Evolutionary conservation across 140 eudicot species (phyloP), one percentile per base, ranked within the genome.

Genomic region (Erigeron philadelphicus): DNA sequence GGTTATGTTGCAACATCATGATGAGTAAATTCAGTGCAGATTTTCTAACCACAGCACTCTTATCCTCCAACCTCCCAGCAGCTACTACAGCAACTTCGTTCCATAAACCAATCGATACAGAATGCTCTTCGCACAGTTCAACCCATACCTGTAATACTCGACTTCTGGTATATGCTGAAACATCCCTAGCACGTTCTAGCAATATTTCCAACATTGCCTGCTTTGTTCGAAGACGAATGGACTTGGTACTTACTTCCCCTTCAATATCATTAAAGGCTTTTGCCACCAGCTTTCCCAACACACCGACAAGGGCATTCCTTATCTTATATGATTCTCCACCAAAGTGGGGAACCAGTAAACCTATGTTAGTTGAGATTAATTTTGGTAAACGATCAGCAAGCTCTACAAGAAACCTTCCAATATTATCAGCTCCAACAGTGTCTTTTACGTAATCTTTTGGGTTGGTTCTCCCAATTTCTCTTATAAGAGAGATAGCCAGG

Each of bases 291-390:
- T 93, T 93, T n/a, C 98, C 98, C 76, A 93, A 76, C 71, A 89
- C 96, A 52, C 90, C 95, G 79, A 88, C 93, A 80, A 93, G 96
- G 9, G 98, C 89, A 72, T 93, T 93, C 64, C 98, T 78, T 69
- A 93, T 93, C 81, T 93, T 93, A 69, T 93, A 93, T 41, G 98
- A 93, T 66, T 93, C 98, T 47, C 96, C 96, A 61, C 98, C 98
- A 85, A 93, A 93, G 41, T 93, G 98, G 1, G 98, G 90, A 48
- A 93, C 84, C 61, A 93, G 75, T 76, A 93, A 80, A 43, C 98
- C 98, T 68, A 93, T 87, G 77, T 93, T 93, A 0, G 88, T 86
- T 31, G 98, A 93, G 49, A 93, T 73, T 82, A 93, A 81, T 83
- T 84, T 93, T 48, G 98, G 98, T 76, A 83, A 21, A 64, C 94